These are phyloP conservation scores for Lineolata rhizophorae DNA, from an alignment of 495 filamentous ascomycete species.

Conservation along the genomic window DNA sequence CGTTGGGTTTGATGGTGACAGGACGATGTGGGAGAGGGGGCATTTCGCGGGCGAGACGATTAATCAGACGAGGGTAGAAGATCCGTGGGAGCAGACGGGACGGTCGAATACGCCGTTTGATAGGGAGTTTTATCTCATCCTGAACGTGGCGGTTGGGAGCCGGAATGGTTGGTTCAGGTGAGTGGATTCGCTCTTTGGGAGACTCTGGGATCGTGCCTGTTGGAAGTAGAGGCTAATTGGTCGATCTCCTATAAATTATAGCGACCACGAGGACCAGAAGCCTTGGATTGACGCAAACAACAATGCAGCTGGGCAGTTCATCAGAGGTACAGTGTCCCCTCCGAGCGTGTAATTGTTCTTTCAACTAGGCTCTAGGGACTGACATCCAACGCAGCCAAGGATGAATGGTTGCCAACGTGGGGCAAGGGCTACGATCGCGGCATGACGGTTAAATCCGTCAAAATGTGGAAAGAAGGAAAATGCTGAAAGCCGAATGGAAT, in stretches of 20 bases:
- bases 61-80: conserved; percentile 4
- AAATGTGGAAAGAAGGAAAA: conserved; percentile 6
- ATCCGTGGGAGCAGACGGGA: conserved; percentile 8
- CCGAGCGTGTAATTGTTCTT: too few species aligned
- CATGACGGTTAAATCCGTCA: conserved; percentile 5
- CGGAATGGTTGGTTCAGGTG: conserved; percentile 6
- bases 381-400: too few species aligned
- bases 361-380: too few species aligned
- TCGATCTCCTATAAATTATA: too few species aligned
- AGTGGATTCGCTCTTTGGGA: too few species aligned
- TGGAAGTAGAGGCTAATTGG: too few species aligned
- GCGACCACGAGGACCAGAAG: conserved; percentile 5
- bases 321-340: too few species aligned
- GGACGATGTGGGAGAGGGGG: conserved; percentile 6
- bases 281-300: conserved; percentile 4
- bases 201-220: too few species aligned
- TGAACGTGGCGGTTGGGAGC: conserved; percentile 9
- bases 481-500: too few species aligned
- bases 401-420: conserved; percentile 6
- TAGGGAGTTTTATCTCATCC: conserved; percentile 7
- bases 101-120: conserved; percentile 8
- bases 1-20: conserved; percentile 6
- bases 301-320: conserved; percentile 2
- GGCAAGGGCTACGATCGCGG: conserved; percentile 4
- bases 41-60: conserved; percentile 2